These are phyloP conservation scores for Elaeis guineensis DNA, from an alignment of 176 grass and related monocot genomes.

Conservation along the genomic window DNA sequence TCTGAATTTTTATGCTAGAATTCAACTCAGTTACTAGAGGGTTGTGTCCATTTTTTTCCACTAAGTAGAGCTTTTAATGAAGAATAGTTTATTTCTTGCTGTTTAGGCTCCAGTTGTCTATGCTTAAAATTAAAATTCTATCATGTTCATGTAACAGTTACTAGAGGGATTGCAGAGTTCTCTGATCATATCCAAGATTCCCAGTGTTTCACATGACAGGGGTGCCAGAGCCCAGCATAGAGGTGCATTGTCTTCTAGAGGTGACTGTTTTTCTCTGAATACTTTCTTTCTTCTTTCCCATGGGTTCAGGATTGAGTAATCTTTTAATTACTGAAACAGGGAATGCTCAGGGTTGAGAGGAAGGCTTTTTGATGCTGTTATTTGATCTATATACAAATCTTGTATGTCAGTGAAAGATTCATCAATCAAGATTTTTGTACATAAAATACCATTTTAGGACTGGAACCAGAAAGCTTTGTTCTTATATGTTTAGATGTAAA, in stretches of 20 bases:
- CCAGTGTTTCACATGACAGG: conserved; percentile 47
- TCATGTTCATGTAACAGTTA: conserved; percentile 31
- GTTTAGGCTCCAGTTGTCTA: background rate
- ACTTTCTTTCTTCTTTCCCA: conserved; percentile 3
- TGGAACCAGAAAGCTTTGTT: conserved; percentile 38
- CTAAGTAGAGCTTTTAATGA: no score
- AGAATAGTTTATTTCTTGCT: background rate
- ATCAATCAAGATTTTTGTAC: conserved; percentile 1
- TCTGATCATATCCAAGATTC: conserved; percentile 67
- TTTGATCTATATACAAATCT: background rate
- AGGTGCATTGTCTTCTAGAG: conserved; percentile 51
- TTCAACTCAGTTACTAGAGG: no score
- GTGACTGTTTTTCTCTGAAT: conserved; percentile 19
- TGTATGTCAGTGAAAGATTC: background rate
- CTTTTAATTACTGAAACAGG: conserved; percentile 28
- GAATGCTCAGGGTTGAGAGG: conserved; percentile 39
- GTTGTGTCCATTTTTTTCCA: no score
- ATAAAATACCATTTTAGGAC: conserved; percentile 27
- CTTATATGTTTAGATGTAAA: conserved; percentile 51
- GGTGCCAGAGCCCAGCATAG: conserved; percentile 39
- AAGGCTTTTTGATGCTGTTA: conserved; percentile 1
- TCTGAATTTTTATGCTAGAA: no score
- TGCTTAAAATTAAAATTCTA: no score
- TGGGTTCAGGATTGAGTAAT: background rate
- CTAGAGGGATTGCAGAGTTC: conserved; percentile 94